Base-by-base conservation (phyloP, 2,329 filamentous ascomycete species). In the Neurospora crassa region DNA sequence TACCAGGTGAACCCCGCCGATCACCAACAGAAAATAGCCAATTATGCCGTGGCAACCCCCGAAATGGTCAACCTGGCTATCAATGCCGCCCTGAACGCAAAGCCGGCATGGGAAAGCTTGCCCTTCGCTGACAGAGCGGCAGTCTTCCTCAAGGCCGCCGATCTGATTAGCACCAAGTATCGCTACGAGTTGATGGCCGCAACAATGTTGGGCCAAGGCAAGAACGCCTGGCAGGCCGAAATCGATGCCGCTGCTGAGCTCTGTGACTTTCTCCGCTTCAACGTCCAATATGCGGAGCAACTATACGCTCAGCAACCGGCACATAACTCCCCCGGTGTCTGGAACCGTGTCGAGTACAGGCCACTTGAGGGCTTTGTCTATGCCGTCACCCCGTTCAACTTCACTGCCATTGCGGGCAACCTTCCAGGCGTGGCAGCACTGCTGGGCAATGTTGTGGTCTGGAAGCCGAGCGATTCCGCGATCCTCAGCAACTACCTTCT, bases 141-240 rank as follows among this genome's bases (percentile, higher is more conserved):
- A 71, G 87, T 99, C 79, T 98, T 98, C 84, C 88, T 98, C 78
- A 97, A 97, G 86, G 95, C 96, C 3, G 95, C 95, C 42, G 94
- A 98, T 79, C 85, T 99, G 74, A 89, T 99, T 76, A 86, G 92
- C 70, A 92, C 88, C 74, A 98, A 98, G 84, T 98, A 99, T 83
- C 89, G 96, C 79, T 97, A 97, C 82, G 93, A 97, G 71, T 89
- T 99, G 77, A 97, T 98, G 92, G 95, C 96, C 8, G 89, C 93
- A 67, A 97, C 96, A 16, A 97, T 98, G 89, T 85, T 97, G 41
- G 96, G 95, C 73, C 95, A 99, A 83, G 95, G 96, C 78, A 98
- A 98, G 88, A 98, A 97, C 81, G 93, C 93, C 68, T 98, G 94
- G 94, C 95, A 99, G 83, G 95, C 96, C n/a, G 95, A 99, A 86